A percentile compares a stretch with the other conserved stretches of the same genome.
Conservation (phyloP, 2,329 filamentous ascomycete genomes). For the Paraphoma chrysanthemicola region DNA sequence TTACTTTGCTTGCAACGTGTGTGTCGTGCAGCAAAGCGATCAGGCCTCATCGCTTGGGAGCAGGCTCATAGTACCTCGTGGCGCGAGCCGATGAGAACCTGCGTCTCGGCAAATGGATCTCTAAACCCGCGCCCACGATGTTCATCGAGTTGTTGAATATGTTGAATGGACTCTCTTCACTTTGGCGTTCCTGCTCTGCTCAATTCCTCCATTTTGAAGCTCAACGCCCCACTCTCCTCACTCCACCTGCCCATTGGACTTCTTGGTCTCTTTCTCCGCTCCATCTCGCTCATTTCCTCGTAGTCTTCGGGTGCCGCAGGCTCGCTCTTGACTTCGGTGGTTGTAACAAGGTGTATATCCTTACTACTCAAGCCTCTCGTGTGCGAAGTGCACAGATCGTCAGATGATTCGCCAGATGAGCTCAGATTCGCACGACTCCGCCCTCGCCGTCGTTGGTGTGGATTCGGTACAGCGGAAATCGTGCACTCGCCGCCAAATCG, state of each 20-base stretch:
- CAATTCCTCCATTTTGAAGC: slow-evolving; percentile 13
- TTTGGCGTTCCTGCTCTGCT: slow-evolving; percentile 8
- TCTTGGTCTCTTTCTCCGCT: slow-evolving; percentile 29
- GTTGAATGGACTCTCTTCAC: slow-evolving; percentile 1
- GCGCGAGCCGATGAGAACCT: no score
- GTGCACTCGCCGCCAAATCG: slow-evolving; percentile 56
- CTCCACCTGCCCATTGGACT: slow-evolving; percentile 42
- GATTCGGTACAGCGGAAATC: slow-evolving; percentile 40
- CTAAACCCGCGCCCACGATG: no score
- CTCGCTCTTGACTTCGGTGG: slow-evolving; percentile 42
- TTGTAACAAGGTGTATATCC: slow-evolving; percentile 46
- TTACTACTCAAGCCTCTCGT: slow-evolving; percentile 6
- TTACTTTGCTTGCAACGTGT: no score
- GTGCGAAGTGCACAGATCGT: slow-evolving; percentile 29
- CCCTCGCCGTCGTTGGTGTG: slow-evolving; percentile 12
- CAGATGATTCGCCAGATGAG: slow-evolving; percentile 27
- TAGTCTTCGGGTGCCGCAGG: slow-evolving; percentile 41
- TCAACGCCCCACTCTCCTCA: slow-evolving; percentile 32
- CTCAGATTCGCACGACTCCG: slow-evolving; percentile 25
- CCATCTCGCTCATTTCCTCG: slow-evolving; percentile 41
- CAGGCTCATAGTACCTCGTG: no score
- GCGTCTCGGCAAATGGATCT: no score
- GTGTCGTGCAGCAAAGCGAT: no score
- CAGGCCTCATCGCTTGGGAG: no score
- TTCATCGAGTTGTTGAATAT: no score